Base-by-base conservation (phyloP, 2,329 filamentous ascomycete species). In the Grosmannia penicillata region DNA sequence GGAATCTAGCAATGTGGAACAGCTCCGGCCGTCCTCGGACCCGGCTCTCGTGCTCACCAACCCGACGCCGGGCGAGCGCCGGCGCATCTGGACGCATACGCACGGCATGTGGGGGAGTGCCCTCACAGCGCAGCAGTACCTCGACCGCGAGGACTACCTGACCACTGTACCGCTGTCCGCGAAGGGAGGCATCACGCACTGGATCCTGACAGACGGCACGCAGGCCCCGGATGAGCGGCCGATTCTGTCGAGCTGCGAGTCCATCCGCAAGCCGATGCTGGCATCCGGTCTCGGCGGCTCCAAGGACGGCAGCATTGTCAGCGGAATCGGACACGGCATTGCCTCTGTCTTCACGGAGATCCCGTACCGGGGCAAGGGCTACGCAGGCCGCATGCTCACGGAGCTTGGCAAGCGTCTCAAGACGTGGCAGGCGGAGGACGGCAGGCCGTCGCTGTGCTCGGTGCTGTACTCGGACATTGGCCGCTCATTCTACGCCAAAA, bases 391-490 rank as follows among this genome's bases (percentile, higher is more conserved):
- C 39, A 87, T 91, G 78, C 70, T 87, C 55, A 56, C 57, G 30
- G 75, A 87, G 48, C 53, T 91, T 26, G 75, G 70, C 13, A 45
- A 51, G 8, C 46, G 48, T 26, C 54, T 74, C 19, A 43, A 48
- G 39, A 48, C 42, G 3, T 62, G 58, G 58, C 59, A 61, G 46
- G 53, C 45, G 4, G 32, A 31, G 23, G 39, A 40, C 4, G 40
- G 18, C 13, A 25, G 17, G 13, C 34, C 52, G 53, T 66, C 54
- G 45, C 57, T 73, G 13, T 91, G 89, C 56, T 87, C 82, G 1
- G 71, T 93, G 8, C 65, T 95, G 8, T 94, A 78, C 57, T 93
- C 85, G 8, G 84, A 93, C 50, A 86, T 93, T 46, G 84, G 87
- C 17, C 81, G 84, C 63, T 62, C 63, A 28, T 95, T 86, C 58